phyloP scores from a whole-genome alignment of 257 asterid species.

The Solanum virginianum region DNA sequence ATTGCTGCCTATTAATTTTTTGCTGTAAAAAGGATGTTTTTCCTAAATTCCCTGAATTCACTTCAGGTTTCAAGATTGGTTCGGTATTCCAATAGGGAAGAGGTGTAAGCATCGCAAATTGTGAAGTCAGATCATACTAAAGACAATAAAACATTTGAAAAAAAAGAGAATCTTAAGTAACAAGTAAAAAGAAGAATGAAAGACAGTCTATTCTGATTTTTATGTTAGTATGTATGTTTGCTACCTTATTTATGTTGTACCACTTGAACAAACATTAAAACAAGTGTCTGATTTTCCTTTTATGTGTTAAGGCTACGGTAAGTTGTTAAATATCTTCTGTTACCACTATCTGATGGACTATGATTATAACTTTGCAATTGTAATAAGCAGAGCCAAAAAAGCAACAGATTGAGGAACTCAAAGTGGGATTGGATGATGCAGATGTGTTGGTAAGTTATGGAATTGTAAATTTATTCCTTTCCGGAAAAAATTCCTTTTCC shows the following conservation, averaged over 20 bases:
- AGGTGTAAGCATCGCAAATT: neutral
- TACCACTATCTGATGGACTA: neutral
- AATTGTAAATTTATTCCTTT: neutral
- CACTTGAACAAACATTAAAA: neutral
- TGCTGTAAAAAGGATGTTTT: neutral
- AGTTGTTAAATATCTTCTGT: neutral
- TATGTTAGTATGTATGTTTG: neutral
- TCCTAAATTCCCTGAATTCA: neutral
- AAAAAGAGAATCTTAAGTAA: neutral
- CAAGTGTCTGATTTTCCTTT: neutral
- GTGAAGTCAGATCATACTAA: neutral
- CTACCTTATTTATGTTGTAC: neutral
- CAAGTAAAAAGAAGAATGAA: neutral
- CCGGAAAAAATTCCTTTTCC: neutral
- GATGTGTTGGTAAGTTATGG: slow-evolving; percentile 48
- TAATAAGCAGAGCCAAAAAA: slow-evolving; percentile 54
- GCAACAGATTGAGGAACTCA: slow-evolving; percentile 49
- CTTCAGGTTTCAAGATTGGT: neutral
- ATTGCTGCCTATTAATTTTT: neutral
- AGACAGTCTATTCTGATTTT: neutral
- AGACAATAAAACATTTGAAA: neutral
- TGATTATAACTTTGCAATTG: neutral
- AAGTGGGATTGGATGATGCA: slow-evolving; percentile 73
- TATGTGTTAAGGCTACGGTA: neutral
- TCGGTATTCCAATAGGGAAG: neutral